Base-by-base conservation (phyloP, 345 rosid species). In the Eutrema japonicum region DNA sequence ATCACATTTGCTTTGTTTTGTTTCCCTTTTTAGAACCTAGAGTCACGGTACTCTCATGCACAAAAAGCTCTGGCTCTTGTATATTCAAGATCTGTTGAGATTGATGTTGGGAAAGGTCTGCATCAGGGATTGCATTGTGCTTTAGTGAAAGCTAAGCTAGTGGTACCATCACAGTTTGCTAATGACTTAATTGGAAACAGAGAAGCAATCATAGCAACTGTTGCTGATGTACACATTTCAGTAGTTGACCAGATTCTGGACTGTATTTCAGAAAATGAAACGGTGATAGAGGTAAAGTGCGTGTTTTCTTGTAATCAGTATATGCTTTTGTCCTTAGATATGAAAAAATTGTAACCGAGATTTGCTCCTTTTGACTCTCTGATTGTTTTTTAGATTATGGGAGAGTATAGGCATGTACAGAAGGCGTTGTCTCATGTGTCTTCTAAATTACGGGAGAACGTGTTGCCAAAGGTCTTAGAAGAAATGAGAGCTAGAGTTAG, bases 31-130 rank as follows among this genome's bases (percentile, higher is more conserved):
- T 64, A 89, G 92, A 79, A 66, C 74, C 83, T 82, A 18, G 83
- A 80, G 70, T 70, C 83, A 47, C 53, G 66, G 66, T 40, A 82
- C 80, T 87, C 96, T 67, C 83, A 89, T 45, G 87, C 90, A 51
- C 96, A 85, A 70, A 83, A 82, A 58, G 96, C 89, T 27, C 58
- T 78, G 16, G 33, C 66, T 77, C 81, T 78, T 51, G 92, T 89
- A 42, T 87, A 81, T 75, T 83, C 84, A 57, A 85, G 87, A 82
- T 83, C 86, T 26, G 35, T 87, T 50, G 87, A 89, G 73, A 58
- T 73, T 33, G 80, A 83, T 57, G 70, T 78, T 79, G 86, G 81
- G 74, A 79, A 76, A 66, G 76, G 77, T 38, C 73, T 45, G 66
- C n/a, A 60, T 29, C 38, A 70, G 7, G 81, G 78, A 48, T 18